Evolutionary conservation across 495 filamentous ascomycete genomes (phyloP).

Genomic region (Xylaria grammica): DNA sequence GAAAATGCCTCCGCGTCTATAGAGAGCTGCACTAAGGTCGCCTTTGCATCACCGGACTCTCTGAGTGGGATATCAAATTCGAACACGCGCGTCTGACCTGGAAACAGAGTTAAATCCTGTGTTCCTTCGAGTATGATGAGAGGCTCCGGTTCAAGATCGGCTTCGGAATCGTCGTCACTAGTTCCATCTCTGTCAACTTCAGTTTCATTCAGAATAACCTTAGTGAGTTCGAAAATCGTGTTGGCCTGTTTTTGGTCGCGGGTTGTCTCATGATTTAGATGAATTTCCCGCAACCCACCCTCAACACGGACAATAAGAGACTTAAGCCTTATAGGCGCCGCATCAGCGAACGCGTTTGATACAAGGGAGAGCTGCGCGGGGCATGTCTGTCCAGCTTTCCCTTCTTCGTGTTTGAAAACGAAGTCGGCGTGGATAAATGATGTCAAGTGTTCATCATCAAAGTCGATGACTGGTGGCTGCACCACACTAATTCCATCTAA

Average conservation of each 20-base stretch:
- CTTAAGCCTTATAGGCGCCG: conserved; percentile 67
- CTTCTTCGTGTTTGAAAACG: conserved; percentile 73
- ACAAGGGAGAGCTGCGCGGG: conserved; percentile 73
- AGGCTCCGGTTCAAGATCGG: conserved; percentile 10
- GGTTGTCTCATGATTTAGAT: conserved; percentile 43
- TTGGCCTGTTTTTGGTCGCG: conserved; percentile 7
- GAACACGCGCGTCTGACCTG: conserved; percentile 72
- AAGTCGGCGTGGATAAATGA: conserved; percentile 76
- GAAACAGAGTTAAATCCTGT: conserved; percentile 69
- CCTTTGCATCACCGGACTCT: conserved; percentile 77
- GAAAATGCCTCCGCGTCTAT: conserved; percentile 70
- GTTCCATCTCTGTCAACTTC: conserved; percentile 22
- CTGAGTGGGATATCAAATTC: conserved; percentile 73
- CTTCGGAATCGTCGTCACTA: conserved; percentile 28
- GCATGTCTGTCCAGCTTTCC: conserved; percentile 81
- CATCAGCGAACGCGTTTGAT: conserved; percentile 68
- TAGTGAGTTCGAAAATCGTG: conserved; percentile 30
- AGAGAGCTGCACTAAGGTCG: conserved; percentile 66
- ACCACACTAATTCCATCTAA: conserved; percentile 61
- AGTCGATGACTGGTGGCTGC: conserved; percentile 66
- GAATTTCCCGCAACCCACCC: conserved; percentile 68
- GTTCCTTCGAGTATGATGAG: conserved; percentile 26
- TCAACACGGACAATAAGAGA: conserved; percentile 70
- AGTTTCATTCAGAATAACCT: conserved; percentile 34
- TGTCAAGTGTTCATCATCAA: conserved; percentile 69